Evolutionary conservation across 805 yeast species (phyloP).

Genomic region (Starmerella bacillaris): DNA sequence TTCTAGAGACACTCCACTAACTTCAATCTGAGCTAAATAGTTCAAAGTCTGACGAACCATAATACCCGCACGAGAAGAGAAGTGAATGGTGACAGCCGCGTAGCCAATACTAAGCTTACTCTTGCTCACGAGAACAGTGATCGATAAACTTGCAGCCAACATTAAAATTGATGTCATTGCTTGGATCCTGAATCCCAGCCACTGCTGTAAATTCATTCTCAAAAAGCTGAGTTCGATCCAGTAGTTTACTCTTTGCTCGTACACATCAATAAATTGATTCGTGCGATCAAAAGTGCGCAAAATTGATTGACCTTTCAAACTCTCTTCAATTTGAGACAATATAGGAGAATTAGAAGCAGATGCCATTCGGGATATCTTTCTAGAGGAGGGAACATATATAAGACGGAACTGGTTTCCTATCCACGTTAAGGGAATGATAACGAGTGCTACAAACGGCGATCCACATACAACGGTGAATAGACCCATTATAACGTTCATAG

Average conservation of each 20-base stretch:
- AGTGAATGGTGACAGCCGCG: constrained; percentile 76
- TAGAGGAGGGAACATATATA: constrained; percentile 46
- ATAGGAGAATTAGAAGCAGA: constrained; percentile 58
- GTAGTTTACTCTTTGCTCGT: constrained; percentile 17
- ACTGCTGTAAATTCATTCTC: constrained; percentile 64
- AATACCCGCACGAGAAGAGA: constrained; percentile 71
- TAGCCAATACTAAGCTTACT: constrained; percentile 62
- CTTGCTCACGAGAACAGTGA: constrained; percentile 41
- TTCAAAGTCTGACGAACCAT: constrained; percentile 78
- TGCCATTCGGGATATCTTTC: constrained; percentile 59
- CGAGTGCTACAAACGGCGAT: constrained; percentile 49
- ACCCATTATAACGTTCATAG: constrained; percentile 37
- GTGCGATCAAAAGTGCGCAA: constrained; percentile 54
- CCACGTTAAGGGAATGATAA: constrained; percentile 34
- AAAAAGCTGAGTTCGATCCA: constrained; percentile 38
- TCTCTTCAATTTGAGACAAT: constrained; percentile 66
- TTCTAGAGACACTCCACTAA: constrained; percentile 81
- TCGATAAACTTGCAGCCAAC: constrained; percentile 57
- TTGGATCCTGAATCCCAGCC: constrained; percentile 83
- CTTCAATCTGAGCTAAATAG: constrained; percentile 85
- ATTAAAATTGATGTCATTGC: constrained; percentile 67
- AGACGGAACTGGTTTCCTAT: constrained; percentile 51
- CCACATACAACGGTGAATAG: constrained; percentile 42
- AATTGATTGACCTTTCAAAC: constrained; percentile 56
- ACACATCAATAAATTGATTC: constrained; percentile 35